Conservation (phyloP, 345 rosid genomes). For the Moricandia moricandioides region DNA sequence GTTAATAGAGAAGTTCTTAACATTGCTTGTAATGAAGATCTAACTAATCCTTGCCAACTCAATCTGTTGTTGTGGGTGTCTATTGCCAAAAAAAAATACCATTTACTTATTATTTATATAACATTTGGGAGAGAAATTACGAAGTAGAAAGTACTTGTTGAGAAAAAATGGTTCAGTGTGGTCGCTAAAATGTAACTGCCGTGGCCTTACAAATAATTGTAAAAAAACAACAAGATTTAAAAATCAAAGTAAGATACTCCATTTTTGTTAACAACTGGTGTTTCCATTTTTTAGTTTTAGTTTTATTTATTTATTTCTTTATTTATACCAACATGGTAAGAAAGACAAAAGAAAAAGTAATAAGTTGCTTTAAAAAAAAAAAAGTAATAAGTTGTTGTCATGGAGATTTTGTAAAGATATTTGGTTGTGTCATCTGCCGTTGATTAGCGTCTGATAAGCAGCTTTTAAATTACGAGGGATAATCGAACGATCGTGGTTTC, state of each 20-base stretch:
- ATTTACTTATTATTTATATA: no score
- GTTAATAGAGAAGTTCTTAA: no score
- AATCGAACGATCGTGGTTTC: conserved; percentile 20
- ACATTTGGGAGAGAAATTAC: background rate
- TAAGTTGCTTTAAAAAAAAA: no score
- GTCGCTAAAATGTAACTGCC: conserved; percentile 16
- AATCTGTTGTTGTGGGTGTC: background rate
- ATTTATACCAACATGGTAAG: no score
- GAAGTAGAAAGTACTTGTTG: conserved; percentile 5
- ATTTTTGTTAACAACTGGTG: background rate
- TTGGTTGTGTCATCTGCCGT: conserved; percentile 9
- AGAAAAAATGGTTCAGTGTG: conserved; percentile 4
- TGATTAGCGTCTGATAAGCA: conserved; percentile 13
- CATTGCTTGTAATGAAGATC: background rate
- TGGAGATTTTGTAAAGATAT: conserved; percentile 31
- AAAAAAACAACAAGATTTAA: background rate
- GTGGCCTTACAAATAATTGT: conserved; percentile 7
- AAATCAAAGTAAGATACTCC: background rate
- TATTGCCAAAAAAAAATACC: no score
- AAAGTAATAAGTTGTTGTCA: conserved; percentile 21
- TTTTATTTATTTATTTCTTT: background rate
- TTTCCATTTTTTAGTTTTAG: no score
- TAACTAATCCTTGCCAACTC: background rate
- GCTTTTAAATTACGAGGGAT: conserved; percentile 24
- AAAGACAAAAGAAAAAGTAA: conserved; percentile 27